These are phyloP conservation scores for Tetracentron sinense DNA, from an alignment of 164 flowering plant genomes.

Conservation along the genomic window DNA sequence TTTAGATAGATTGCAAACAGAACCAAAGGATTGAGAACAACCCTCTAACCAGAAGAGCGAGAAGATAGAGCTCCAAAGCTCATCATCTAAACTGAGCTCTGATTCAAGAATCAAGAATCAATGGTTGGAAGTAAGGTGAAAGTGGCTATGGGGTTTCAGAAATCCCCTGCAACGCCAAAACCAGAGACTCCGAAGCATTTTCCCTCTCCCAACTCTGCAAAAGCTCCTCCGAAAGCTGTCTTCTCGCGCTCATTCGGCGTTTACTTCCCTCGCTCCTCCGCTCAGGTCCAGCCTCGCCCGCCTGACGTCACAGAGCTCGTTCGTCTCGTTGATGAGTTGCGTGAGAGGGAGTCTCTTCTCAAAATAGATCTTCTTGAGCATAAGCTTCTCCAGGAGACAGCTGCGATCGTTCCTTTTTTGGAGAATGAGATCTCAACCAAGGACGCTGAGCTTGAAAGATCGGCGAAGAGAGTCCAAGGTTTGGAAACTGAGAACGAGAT, in stretches of 20 bases:
- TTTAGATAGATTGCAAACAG: not conserved
- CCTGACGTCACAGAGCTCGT: constrained; percentile 77
- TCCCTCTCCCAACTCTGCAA: constrained; percentile 14
- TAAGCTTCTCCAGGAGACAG: constrained; percentile 67
- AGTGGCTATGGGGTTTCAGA: constrained; percentile 61
- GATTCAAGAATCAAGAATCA: not conserved
- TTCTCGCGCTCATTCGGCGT: constrained; percentile 83
- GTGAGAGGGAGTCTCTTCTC: constrained; percentile 59
- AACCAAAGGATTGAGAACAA: not conserved
- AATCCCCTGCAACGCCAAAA: constrained; percentile 42
- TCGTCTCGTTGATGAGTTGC: constrained; percentile 65
- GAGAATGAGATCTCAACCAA: constrained; percentile 60
- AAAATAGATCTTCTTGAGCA: constrained; percentile 70
- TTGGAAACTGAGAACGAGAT: constrained; percentile 53
- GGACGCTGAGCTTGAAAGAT: constrained; percentile 36
- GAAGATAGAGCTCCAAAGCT: not conserved
- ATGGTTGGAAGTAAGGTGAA: constrained; percentile 90
- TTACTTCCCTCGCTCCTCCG: constrained; percentile 86
- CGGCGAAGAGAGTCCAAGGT: constrained; percentile 23
- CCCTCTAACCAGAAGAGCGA: not conserved
- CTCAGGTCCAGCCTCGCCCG: constrained; percentile 87
- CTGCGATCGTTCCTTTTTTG: constrained; percentile 58
- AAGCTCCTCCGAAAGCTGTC: constrained; percentile 21
- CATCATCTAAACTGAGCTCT: not conserved
- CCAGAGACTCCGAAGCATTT: constrained; percentile 29